Percentiles rank a stretch among this genome's conserved stretches.
phyloP scores from a whole-genome alignment of 1,284 basidiomycete species.

The Xerocomus minutiporus region DNA sequence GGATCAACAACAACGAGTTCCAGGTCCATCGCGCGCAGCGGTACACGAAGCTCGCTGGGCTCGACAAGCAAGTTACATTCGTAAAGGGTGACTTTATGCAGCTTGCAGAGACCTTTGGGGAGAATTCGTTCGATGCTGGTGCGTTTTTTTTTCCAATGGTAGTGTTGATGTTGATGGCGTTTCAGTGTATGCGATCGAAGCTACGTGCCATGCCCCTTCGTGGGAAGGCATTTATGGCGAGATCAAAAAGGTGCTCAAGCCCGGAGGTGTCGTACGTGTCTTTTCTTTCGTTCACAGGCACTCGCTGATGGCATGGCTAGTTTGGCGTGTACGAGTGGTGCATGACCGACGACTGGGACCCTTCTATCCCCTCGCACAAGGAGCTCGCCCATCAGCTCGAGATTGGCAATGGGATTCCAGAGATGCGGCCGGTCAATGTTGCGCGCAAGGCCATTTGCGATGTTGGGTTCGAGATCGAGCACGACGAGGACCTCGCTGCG shows the following conservation, averaged over 20 bases:
- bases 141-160: constrained; percentile 23
- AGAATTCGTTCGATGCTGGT: constrained; percentile 94
- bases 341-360: constrained; percentile 96
- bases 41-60: constrained; percentile 79
- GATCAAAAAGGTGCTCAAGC: constrained; percentile 94
- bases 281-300: background rate
- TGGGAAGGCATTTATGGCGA: constrained; percentile 96
- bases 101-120: constrained; percentile 87
- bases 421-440: constrained; percentile 81
- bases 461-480: constrained; percentile 87
- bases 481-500: constrained; percentile 94
- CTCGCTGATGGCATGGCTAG: constrained; percentile 36
- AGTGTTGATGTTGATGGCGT: background rate
- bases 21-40: constrained; percentile 83
- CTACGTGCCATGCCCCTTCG: constrained; percentile 92
- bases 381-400: constrained; percentile 87
- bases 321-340: constrained; percentile 99
- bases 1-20: constrained; percentile 97
- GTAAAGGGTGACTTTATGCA: constrained; percentile 97
- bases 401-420: constrained; percentile 94
- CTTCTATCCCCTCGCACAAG: constrained; percentile 85
- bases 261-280: constrained; percentile 82
- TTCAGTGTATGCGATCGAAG: constrained; percentile 93
- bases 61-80: constrained; percentile 77
- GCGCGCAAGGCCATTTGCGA: constrained; percentile 77